A percentile compares a stretch with the other conserved stretches of the same genome.
Conservation (phyloP, 2,329 filamentous ascomycete species). For the Scedosporium boydii region DNA sequence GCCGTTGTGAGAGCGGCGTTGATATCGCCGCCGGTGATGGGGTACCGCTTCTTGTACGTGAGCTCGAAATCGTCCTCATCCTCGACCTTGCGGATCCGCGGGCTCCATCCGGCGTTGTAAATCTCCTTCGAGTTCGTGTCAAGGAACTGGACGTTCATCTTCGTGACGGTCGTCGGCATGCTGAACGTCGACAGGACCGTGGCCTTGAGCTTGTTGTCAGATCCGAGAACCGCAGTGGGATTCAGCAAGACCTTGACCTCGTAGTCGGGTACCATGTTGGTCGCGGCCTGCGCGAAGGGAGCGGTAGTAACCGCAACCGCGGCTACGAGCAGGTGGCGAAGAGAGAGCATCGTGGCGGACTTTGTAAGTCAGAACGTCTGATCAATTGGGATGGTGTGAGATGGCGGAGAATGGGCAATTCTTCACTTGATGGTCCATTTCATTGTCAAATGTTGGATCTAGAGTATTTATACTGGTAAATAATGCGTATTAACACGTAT, state of each 20-base stretch:
- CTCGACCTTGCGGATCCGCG: constrained; percentile 26
- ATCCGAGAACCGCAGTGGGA: constrained; percentile 19
- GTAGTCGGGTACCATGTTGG: constrained; percentile 16
- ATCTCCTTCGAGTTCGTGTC: constrained; percentile 22
- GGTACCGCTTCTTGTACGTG: constrained; percentile 29
- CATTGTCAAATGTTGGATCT: too few species aligned
- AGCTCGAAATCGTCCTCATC: constrained; percentile 21
- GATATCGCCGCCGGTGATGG: constrained; percentile 18
- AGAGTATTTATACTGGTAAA: too few species aligned
- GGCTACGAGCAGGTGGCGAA: too few species aligned
- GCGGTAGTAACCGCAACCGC: too few species aligned
- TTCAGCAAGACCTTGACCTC: constrained; percentile 24
- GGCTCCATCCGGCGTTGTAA: constrained; percentile 23
- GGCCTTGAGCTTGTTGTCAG: constrained; percentile 18
- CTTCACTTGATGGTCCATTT: too few species aligned
- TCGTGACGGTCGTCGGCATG: constrained; percentile 19
- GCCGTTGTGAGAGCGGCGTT: constrained; percentile 19
- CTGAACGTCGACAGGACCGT: constrained; percentile 19
- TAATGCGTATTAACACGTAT: too few species aligned
- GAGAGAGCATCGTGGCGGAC: too few species aligned
- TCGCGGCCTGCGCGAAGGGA: too few species aligned
- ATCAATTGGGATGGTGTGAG: too few species aligned
- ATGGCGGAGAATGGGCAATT: too few species aligned
- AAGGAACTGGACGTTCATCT: constrained; percentile 27
- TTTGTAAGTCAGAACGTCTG: too few species aligned